Evolutionary conservation across 176 grass and related monocot species (phyloP).

Genomic region (Carex pumila): DNA sequence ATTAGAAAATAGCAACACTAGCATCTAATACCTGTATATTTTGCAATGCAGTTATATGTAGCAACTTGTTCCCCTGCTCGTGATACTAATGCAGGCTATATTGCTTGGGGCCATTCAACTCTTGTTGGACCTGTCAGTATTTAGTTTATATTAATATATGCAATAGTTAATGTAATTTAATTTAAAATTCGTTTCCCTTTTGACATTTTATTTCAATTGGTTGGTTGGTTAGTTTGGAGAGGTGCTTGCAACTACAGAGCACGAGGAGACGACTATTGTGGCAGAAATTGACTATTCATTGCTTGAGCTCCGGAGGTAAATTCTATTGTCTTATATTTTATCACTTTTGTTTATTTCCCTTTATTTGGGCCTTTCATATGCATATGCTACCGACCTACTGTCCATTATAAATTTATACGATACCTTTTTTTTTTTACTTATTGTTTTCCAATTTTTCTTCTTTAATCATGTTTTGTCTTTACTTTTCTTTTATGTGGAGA

Average conservation of each 20-base stretch:
- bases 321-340: background rate
- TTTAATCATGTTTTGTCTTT: background rate
- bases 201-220: background rate
- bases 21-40: background rate
- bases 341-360: background rate
- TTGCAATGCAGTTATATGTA: constrained; percentile 36
- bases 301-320: constrained; percentile 71
- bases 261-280: constrained; percentile 55
- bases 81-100: constrained; percentile 53
- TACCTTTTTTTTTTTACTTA: background rate
- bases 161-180: background rate
- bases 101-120: constrained; percentile 92
- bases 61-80: constrained; percentile 81
- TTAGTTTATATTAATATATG: background rate
- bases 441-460: background rate
- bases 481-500: background rate
- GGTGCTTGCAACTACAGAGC: constrained; percentile 76
- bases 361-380: background rate
- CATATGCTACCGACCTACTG: background rate
- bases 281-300: constrained; percentile 89
- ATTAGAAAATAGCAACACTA: background rate
- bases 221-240: constrained; percentile 73
- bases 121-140: constrained; percentile 85
- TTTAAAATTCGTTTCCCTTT: background rate
- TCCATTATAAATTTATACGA: background rate